A percentile compares a stretch with the other conserved stretches of the same genome.
Conservation (phyloP, 371 early-diverging fungal genomes). For the Rhizopus delemar region DNA sequence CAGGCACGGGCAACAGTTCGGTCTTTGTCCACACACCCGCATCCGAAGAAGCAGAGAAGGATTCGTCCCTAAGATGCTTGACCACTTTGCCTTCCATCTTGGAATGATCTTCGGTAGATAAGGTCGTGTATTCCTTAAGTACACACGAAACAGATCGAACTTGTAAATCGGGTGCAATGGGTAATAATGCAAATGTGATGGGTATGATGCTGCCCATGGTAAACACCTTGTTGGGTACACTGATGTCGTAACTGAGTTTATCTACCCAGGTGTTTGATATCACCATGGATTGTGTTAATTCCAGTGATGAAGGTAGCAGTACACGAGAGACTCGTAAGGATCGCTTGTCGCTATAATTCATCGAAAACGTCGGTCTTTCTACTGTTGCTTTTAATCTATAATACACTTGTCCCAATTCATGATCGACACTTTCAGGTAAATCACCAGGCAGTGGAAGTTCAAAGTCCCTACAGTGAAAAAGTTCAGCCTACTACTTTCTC, state of each 20-base stretch:
- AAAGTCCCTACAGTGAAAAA: slow-evolving; percentile 30
- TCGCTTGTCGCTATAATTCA: slow-evolving; percentile 36
- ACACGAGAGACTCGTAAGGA: slow-evolving; percentile 34
- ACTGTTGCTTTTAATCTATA: slow-evolving; percentile 47
- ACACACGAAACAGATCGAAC: slow-evolving; percentile 36
- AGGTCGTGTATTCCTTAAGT: slow-evolving; percentile 44
- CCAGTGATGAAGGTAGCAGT: slow-evolving; percentile 39
- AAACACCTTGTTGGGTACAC: slow-evolving; percentile 45
- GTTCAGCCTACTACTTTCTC: too few relatives aligned
- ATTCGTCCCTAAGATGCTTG: slow-evolving; percentile 32
- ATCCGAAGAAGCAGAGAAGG: slow-evolving; percentile 19
- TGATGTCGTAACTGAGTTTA: slow-evolving; percentile 49
- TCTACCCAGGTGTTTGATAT: slow-evolving; percentile 49
- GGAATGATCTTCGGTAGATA: slow-evolving; percentile 30
- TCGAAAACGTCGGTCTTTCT: slow-evolving; percentile 48
- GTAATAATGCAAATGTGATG: slow-evolving; percentile 41
- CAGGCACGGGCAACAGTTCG: slow-evolving; percentile 31
- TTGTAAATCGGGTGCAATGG: slow-evolving; percentile 36
- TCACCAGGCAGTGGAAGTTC: slow-evolving; percentile 56
- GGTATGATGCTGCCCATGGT: slow-evolving; percentile 38
- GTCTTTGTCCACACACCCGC: slow-evolving; percentile 32
- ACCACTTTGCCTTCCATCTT: slow-evolving; percentile 40
- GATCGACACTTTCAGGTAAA: slow-evolving; percentile 45
- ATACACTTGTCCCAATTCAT: slow-evolving; percentile 40
- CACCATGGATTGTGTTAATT: slow-evolving; percentile 39